Evolutionary conservation across 345 rosid genomes (phyloP).

Genomic region (Euphorbia peplus): DNA sequence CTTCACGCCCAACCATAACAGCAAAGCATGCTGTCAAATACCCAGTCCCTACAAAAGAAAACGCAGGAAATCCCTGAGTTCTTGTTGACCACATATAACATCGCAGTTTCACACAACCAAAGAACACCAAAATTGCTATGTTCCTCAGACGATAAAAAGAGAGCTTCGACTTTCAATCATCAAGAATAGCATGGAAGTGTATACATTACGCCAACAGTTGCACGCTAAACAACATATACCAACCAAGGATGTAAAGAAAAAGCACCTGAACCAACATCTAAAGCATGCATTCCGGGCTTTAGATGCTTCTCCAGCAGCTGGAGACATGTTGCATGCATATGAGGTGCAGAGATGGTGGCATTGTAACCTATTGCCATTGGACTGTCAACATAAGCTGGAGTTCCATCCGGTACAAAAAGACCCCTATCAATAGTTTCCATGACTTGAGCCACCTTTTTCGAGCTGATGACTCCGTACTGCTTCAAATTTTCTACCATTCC

Average conservation of each 20-base stretch:
- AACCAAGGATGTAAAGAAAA: neutral
- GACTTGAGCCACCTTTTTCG: constrained; percentile 67
- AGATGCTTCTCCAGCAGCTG: constrained; percentile 73
- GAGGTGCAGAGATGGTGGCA: constrained; percentile 98
- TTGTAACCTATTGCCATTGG: constrained; percentile 91
- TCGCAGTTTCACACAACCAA: neutral
- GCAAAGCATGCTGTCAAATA: constrained; percentile 95
- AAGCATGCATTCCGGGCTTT: constrained; percentile 85
- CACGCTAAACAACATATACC: neutral
- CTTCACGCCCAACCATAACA: constrained; percentile 80
- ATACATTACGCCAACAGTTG: neutral
- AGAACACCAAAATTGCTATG: neutral
- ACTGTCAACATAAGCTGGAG: constrained; percentile 71
- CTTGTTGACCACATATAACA: neutral
- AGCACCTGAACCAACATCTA: constrained; percentile 97
- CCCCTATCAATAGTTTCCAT: constrained; percentile 86
- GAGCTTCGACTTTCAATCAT: constrained; percentile 4
- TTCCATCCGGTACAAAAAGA: constrained; percentile 68
- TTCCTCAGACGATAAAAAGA: neutral
- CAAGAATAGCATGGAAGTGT: neutral
- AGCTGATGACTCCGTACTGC: constrained; percentile 55
- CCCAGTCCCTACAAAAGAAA: constrained; percentile 63
- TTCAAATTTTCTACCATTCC: constrained; percentile 71
- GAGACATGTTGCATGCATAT: constrained; percentile 97
- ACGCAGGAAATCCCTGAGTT: neutral